Conservation (phyloP, 352 stramenopile genomes). For the Pseudoperonospora humuli region DNA sequence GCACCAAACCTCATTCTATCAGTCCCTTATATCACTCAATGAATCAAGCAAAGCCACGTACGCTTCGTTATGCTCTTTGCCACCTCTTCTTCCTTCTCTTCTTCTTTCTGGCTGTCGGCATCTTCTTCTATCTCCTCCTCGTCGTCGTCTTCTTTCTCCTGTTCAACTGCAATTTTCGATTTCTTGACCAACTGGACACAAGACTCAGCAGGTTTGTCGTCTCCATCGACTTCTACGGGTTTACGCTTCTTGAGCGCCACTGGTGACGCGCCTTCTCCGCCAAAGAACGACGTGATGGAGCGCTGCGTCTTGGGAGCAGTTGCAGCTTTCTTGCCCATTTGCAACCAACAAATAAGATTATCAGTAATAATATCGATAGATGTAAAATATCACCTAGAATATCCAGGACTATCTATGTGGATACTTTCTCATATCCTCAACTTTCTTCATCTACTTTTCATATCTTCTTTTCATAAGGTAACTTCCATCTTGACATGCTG, state of each 20-base stretch:
- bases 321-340: conserved; percentile 27
- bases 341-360: no score
- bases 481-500: no score
- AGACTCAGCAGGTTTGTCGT: neutral
- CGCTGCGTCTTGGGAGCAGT: conserved; percentile 34
- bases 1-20: neutral
- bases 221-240: conserved; percentile 8
- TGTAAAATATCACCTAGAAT: no score
- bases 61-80: conserved; percentile 31
- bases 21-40: neutral
- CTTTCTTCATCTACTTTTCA: no score
- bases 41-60: conserved; percentile 13
- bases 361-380: no score
- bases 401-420: no score
- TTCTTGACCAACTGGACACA: conserved; percentile 16
- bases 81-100: conserved; percentile 12
- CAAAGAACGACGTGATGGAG: conserved; percentile 71
- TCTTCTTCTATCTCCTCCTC: conserved; percentile 17
- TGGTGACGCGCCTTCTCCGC: conserved; percentile 12
- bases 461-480: no score
- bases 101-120: conserved; percentile 22
- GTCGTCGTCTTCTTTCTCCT: conserved; percentile 7
- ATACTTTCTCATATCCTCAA: no score
- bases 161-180: neutral
- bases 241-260: conserved; percentile 24